Evolutionary conservation across 495 filamentous ascomycete genomes (phyloP), one percentile per base, ranked within the genome.

Genomic region (Neurospora sp.): DNA sequence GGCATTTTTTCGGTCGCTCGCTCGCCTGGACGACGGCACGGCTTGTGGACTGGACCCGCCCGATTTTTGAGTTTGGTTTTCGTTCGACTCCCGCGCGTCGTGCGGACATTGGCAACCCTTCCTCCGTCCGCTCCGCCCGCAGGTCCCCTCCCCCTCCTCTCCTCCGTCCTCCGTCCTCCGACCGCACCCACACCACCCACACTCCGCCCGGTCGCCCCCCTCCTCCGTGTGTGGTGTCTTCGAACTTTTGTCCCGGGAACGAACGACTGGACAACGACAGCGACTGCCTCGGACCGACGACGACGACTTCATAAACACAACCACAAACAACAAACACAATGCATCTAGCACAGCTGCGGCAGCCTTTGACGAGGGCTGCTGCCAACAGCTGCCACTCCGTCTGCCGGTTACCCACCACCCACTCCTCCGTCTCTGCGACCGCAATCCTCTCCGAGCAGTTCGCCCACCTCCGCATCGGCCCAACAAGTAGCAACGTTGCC

Each of bases 261-360:
- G 54, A 46, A 31, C 54, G 4, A 62, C 23, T 35, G 54, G 54
- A 35, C 23, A 11, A 59, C 48, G 20, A 27, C 48, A 2, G 31
- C 48, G 23, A 35, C 23, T 35, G 54, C 54, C 54, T 62, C 54
- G 54, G 54, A 31, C 54, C 54, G 23, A 62, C 27, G 23, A 62
- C 54, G 54, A 62, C 10, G 35, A 35, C 35, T 62, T 16, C 12
- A 62, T 16, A 62, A 14, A 9, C 10, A 35, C 23, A 62, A 62
- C 5, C 42, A n/a, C 41, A 44, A 62, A 31, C 54, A 62, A 35
- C 35, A 35, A 35, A 35, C 35, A 35, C 77, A 75, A 89, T 88
- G 87, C 82, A 86, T 72, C 80, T 88, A 77, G 73, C 82, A 78
- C 85, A 85, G 81, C 85, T 87, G 81, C 86, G 84, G 79, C 81